phyloP scores from a whole-genome alignment of 768 basidiomycete genomes.

The Tricholoma bakamatsutake region DNA sequence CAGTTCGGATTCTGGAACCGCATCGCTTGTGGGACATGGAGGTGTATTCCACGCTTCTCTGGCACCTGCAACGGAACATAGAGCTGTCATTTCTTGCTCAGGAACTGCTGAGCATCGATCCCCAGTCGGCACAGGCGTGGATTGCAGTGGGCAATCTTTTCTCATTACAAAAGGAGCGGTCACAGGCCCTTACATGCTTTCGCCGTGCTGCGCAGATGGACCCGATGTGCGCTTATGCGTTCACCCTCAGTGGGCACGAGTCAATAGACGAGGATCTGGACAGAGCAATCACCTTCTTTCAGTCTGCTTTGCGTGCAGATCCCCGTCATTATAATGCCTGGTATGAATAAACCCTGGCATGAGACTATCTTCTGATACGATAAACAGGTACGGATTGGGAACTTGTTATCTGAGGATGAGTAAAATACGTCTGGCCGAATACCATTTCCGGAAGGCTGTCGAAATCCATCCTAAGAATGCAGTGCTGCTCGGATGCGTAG shows the following conservation, averaged over 20 bases:
- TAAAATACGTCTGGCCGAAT: conserved; percentile 90
- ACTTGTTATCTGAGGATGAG: conserved; percentile 94
- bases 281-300: conserved; percentile 86
- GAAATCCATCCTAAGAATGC: conserved; percentile 94
- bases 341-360: conserved; percentile 41
- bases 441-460: conserved; percentile 90
- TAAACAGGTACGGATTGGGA: conserved; percentile 92
- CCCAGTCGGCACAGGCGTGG: conserved; percentile 87
- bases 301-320: conserved; percentile 88
- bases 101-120: conserved; percentile 78
- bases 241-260: conserved; percentile 95
- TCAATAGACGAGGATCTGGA: conserved; percentile 94
- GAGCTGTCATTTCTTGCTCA: conserved; percentile 91
- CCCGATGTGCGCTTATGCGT: conserved; percentile 89
- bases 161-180: conserved; percentile 89
- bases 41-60: conserved; percentile 90
- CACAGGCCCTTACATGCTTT: conserved; percentile 93
- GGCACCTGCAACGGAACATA: conserved; percentile 85
- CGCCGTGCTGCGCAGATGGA: conserved; percentile 86
- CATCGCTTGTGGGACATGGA: conserved; percentile 92
- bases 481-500: conserved; percentile 93
- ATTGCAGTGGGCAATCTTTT: conserved; percentile 96
- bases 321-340: conserved; percentile 96
- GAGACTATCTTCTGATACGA: conserved; percentile 25
- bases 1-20: conserved; percentile 80